Percentiles rank a stretch among this genome's conserved stretches.
phyloP scores from a whole-genome alignment of 1,139 yeast genomes.

The Debaryomycetaceae sp. region DNA sequence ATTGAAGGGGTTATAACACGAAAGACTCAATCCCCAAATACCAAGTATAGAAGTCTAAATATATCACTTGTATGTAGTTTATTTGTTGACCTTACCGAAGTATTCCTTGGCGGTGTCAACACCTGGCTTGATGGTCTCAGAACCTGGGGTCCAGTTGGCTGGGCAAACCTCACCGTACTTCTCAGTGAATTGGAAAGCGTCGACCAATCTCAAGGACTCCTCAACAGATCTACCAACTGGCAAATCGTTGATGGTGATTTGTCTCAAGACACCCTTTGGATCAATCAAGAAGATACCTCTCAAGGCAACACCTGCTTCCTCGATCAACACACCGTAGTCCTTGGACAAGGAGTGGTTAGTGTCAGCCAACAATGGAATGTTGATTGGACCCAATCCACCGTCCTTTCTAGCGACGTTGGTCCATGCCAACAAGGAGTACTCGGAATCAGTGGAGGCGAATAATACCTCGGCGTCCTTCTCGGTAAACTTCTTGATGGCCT shows the following conservation, averaged over 20 bases:
- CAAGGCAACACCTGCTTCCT: constrained; percentile 93
- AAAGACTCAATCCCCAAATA: not conserved
- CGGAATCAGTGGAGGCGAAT: constrained; percentile 97
- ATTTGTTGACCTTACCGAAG: constrained; percentile 57
- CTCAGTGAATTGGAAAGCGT: constrained; percentile 90
- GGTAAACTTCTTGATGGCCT: constrained; percentile 84
- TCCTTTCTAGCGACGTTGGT: constrained; percentile 94
- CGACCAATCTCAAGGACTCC: constrained; percentile 94
- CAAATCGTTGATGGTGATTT: constrained; percentile 93
- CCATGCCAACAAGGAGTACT: constrained; percentile 96
- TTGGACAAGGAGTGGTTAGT: constrained; percentile 91
- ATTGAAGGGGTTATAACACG: not conserved
- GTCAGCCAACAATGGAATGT: constrained; percentile 94
- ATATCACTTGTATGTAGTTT: not conserved
- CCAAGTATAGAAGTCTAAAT: not conserved
- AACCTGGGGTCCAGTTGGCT: constrained; percentile 99
- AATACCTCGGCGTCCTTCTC: constrained; percentile 85
- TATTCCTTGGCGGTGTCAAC: constrained; percentile 79
- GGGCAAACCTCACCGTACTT: constrained; percentile 97
- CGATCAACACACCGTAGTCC: constrained; percentile 95
- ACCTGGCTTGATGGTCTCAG: constrained; percentile 89
- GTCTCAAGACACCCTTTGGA: constrained; percentile 93
- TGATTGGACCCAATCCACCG: constrained; percentile 95
- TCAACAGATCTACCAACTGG: constrained; percentile 99
- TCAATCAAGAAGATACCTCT: constrained; percentile 98